Base-by-base conservation (phyloP, 208 protist genomes). In the Angomonas deanei region DNA sequence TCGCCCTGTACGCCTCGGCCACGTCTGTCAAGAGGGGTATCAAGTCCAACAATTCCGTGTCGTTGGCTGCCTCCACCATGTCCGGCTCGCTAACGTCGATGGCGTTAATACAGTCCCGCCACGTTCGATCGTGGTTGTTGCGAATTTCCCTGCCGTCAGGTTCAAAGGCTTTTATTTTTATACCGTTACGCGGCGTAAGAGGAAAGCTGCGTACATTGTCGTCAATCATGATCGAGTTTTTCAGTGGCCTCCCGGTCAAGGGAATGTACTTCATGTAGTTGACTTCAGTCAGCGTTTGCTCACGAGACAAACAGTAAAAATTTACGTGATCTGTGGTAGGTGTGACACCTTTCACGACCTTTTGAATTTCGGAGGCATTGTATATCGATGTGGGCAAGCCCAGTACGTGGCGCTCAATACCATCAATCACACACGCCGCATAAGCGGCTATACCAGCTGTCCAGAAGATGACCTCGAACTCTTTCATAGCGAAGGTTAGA, bases 151-250 rank as follows among this genome's bases (percentile, higher is more conserved):
- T 34, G 38, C 78, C 79, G 36, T 91, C 66, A 17, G 72, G 66
- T 27, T 87, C 66, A 50, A 94, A 94, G 19, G 72, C 57, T 10
- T 61, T 8, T 36, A 94, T 81, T 42, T 80, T 77, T 28, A 94
- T 79, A 46, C 78, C 84, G 63, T 90, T 77, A 36, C 88, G 84
- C 34, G 88, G 88, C 11, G 72, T 82, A 31, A 94, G 81, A 0
- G 88, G 88, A 52, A 94, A 94, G 68, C 88, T 94, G 28, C 88
- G 76, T 39, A 86, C 88, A 60, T 92, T 94, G 63, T 94, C 88
- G 61, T 94, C 88, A 10, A 94, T 48, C 80, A 94, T 89, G 36
- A 94, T 67, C 19, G 83, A 72, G 24, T 65, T 56, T 42, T 72
- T 64, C 66, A 88, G 64, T 19, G 79, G 76, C 0, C 88, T 74